These are phyloP conservation scores for Microdochium trichocladiopsis DNA, from an alignment of 2,329 filamentous ascomycete genomes.

Conservation along the genomic window DNA sequence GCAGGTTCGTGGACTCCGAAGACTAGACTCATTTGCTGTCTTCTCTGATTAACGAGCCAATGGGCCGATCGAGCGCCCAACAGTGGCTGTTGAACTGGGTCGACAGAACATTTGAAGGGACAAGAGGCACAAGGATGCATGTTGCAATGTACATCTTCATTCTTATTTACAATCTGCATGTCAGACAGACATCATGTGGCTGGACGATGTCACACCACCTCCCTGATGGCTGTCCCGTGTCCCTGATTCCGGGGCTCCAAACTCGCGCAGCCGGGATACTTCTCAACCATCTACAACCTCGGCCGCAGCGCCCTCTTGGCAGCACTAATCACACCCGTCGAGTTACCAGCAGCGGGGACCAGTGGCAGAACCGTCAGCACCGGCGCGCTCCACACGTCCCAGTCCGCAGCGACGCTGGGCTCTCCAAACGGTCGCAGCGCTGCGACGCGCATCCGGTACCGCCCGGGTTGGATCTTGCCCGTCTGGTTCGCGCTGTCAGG, in stretches of 20 bases:
- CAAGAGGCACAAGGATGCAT: neutral
- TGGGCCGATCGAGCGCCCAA: neutral
- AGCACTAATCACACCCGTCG: neutral
- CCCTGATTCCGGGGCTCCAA: neutral
- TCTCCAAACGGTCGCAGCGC: conserved; percentile 33
- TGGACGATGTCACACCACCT: neutral
- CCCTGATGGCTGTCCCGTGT: neutral
- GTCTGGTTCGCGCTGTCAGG: conserved; percentile 5
- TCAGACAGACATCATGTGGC: neutral
- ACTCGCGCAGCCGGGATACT: neutral
- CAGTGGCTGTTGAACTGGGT: neutral
- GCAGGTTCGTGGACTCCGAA: neutral
- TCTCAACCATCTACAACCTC: neutral
- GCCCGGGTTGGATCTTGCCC: neutral
- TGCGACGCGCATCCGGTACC: conserved; percentile 28
- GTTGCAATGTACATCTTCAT: neutral
- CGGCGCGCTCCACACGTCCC: conserved; percentile 29
- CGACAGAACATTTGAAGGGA: neutral
- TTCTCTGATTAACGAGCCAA: neutral
- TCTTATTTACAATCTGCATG: neutral
- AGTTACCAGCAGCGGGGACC: neutral
- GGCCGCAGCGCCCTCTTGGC: neutral
- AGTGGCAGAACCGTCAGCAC: conserved; percentile 22
- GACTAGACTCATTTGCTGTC: neutral
- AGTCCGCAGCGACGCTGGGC: conserved; percentile 29